Conservation (phyloP, 2,329 filamentous ascomycete genomes). For the Meredithiella fracta region DNA sequence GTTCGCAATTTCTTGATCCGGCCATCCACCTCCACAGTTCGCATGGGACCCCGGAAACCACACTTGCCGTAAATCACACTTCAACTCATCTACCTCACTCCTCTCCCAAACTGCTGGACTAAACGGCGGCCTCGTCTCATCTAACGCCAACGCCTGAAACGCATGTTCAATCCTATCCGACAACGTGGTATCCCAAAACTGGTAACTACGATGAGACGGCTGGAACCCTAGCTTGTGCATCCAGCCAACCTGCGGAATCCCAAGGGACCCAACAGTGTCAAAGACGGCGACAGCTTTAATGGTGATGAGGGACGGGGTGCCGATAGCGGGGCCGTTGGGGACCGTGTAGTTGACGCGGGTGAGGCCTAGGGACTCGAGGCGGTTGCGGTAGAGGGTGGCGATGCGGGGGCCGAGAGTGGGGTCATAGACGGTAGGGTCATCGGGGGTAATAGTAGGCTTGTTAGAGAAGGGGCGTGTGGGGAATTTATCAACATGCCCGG, state of each 20-base stretch:
- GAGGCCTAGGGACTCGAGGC: slow-evolving; percentile 27
- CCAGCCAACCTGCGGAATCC: slow-evolving; percentile 29
- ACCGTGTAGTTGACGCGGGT: slow-evolving; percentile 22
- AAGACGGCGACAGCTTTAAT: slow-evolving; percentile 30
- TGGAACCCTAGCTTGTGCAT: slow-evolving; percentile 31
- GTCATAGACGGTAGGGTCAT: neutral
- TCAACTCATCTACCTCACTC: slow-evolving; percentile 5
- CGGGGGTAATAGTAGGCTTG: slow-evolving; percentile 23
- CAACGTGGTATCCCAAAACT: slow-evolving; percentile 37
- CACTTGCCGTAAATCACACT: slow-evolving; percentile 30
- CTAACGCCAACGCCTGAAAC: slow-evolving; percentile 42
- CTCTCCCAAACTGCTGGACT: slow-evolving; percentile 39
- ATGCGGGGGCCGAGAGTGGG: slow-evolving; percentile 18
- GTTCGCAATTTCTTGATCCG: slow-evolving; percentile 28
- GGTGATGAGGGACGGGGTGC: slow-evolving; percentile 7
- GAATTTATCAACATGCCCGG: slow-evolving; percentile 30
- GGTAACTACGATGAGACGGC: slow-evolving; percentile 29
- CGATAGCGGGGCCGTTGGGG: neutral
- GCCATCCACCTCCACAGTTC: slow-evolving; percentile 54
- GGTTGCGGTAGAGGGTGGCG: slow-evolving; percentile 26
- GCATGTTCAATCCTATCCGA: slow-evolving; percentile 38
- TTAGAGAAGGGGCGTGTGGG: slow-evolving; percentile 30
- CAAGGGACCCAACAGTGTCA: slow-evolving; percentile 28
- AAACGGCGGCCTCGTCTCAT: slow-evolving; percentile 39
- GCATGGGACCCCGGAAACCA: slow-evolving; percentile 59